phyloP scores from a whole-genome alignment of 768 basidiomycete species.

The Phanerochaete carnosa region DNA sequence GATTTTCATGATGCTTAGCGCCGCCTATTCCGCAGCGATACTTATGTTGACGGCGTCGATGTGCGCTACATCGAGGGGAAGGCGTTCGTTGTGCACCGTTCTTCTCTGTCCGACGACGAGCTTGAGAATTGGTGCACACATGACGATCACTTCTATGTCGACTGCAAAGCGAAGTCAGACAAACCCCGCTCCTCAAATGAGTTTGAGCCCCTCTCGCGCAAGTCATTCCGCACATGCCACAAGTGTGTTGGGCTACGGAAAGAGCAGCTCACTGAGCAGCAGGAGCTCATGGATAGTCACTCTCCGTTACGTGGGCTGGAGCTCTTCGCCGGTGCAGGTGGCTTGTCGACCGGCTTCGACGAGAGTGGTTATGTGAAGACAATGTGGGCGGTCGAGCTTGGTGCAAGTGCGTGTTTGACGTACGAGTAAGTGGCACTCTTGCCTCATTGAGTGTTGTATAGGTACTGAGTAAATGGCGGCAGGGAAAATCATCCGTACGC shows the following conservation, averaged over 20 bases:
- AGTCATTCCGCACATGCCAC: slow-evolving; percentile 34
- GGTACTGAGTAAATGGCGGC: neutral
- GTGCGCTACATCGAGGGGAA: slow-evolving; percentile 47
- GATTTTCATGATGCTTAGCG: neutral
- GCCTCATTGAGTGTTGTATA: neutral
- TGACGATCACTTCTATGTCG: slow-evolving; percentile 59
- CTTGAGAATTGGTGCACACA: slow-evolving; percentile 43
- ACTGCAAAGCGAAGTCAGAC: slow-evolving; percentile 26
- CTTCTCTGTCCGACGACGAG: slow-evolving; percentile 29
- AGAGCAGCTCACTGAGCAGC: slow-evolving; percentile 25
- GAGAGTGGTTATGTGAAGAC: slow-evolving; percentile 63
- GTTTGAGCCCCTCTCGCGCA: neutral
- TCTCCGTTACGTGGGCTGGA: slow-evolving; percentile 41
- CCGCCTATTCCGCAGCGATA: slow-evolving; percentile 1
- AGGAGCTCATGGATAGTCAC: slow-evolving; percentile 42
- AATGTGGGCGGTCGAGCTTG: slow-evolving; percentile 67
- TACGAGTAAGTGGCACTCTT: slow-evolving; percentile 43
- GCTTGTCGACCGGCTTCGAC: slow-evolving; percentile 66
- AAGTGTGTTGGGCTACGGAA: slow-evolving; percentile 36
- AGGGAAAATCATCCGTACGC: slow-evolving; percentile 63
- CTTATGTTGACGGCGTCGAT: slow-evolving; percentile 14
- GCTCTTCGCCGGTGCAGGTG: slow-evolving; percentile 74
- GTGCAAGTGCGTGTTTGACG: slow-evolving; percentile 58
- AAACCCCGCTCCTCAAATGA: neutral
- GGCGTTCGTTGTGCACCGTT: slow-evolving; percentile 42